phyloP scores from a whole-genome alignment of 225 moss, liverwort and hornwort species.

The Rhytidiadelphus loreus region DNA sequence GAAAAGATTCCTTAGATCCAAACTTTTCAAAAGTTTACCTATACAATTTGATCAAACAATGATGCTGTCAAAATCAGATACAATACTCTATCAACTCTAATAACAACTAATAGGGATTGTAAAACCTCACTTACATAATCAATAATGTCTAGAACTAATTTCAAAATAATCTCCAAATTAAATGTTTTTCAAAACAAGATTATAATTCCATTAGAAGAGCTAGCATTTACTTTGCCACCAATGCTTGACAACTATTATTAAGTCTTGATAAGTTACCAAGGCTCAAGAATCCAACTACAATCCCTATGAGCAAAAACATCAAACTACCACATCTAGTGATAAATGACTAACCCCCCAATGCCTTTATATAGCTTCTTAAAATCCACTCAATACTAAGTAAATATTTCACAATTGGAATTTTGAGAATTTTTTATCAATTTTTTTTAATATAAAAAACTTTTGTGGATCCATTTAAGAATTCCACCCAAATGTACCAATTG shows the following conservation, averaged over 20 bases:
- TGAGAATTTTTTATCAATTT: too few relatives aligned
- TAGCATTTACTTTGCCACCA: not conserved
- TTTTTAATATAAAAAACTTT: not conserved
- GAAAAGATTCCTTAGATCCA: constrained; percentile 40
- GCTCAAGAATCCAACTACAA: not conserved
- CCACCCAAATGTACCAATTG: not conserved
- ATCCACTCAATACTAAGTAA: too few relatives aligned
- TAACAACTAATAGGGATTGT: not conserved
- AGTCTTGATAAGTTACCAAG: too few relatives aligned
- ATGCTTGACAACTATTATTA: too few relatives aligned
- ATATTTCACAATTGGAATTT: not conserved
- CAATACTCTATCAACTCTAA: too few relatives aligned
- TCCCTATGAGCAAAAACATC: accelerated
- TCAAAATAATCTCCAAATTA: too few relatives aligned
- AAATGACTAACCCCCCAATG: too few relatives aligned
- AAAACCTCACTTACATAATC: not conserved
- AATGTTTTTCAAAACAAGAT: not conserved
- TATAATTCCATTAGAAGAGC: accelerated
- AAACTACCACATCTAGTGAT: not conserved
- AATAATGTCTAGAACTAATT: too few relatives aligned
- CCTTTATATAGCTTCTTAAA: accelerated
- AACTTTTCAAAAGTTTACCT: constrained; percentile 17
- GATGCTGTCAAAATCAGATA: not conserved
- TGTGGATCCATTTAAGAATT: too few relatives aligned
- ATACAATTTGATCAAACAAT: not conserved